phyloP scores from a whole-genome alignment of 176 grass and related monocot species.

The Aegilops bicornis region DNA sequence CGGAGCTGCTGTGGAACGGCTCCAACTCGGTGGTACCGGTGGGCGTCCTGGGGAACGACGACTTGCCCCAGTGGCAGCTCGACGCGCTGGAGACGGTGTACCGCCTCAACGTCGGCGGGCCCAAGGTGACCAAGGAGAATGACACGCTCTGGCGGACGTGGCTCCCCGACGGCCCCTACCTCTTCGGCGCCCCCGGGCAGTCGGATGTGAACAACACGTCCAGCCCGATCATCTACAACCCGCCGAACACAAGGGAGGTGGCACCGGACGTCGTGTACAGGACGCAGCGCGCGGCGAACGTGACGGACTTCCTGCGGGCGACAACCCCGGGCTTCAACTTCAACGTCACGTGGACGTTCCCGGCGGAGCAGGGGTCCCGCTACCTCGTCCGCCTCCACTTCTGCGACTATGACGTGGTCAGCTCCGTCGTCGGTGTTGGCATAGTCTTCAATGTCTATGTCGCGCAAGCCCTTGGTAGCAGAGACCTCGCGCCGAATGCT shows the following conservation, averaged over 20 bases:
- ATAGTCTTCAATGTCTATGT: conserved; percentile 56
- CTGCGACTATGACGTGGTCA: conserved; percentile 51
- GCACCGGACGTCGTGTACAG: conserved; percentile 56
- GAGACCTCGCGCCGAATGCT: neutral
- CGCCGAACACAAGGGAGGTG: neutral
- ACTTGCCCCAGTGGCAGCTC: neutral
- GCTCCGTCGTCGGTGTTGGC: neutral
- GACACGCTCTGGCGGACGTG: conserved; percentile 69
- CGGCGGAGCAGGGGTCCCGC: neutral
- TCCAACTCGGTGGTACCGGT: neutral
- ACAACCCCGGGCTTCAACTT: conserved; percentile 5
- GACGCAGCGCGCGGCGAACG: conserved; percentile 36
- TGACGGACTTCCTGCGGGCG: neutral
- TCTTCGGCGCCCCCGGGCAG: neutral
- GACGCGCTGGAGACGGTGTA: conserved; percentile 51
- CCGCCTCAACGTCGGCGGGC: conserved; percentile 68
- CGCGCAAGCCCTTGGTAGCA: neutral
- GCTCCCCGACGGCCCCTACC: conserved; percentile 53
- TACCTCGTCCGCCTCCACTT: conserved; percentile 76
- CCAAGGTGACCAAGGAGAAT: conserved; percentile 28
- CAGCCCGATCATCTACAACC: neutral
- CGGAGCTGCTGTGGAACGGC: conserved; percentile 16
- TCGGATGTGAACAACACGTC: neutral
- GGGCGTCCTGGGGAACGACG: neutral
- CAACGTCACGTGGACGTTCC: conserved; percentile 68